These are phyloP conservation scores for Metschnikowia reukaufii DNA, from an alignment of 805 yeast species.

Conservation along the genomic window DNA sequence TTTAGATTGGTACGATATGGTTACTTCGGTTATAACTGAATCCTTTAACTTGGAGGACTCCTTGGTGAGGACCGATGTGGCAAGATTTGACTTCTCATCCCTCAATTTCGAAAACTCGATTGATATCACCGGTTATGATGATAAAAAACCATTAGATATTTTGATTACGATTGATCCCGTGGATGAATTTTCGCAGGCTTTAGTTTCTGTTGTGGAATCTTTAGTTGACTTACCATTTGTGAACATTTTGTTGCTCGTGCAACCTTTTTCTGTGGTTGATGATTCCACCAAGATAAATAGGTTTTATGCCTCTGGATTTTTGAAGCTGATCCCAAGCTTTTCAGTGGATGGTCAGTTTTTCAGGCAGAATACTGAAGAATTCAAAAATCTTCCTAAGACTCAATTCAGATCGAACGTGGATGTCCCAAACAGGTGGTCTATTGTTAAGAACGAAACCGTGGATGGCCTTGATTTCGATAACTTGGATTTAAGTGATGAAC, in stretches of 20 bases:
- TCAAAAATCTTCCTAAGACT: constrained; percentile 34
- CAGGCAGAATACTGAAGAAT: neutral
- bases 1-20: constrained; percentile 49
- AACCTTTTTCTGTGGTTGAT: constrained; percentile 49
- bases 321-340: constrained; percentile 33
- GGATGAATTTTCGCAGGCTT: constrained; percentile 64
- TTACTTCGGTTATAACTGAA: constrained; percentile 44
- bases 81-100: constrained; percentile 48
- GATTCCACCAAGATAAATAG: constrained; percentile 53
- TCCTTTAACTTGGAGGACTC: constrained; percentile 45
- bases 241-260: constrained; percentile 52
- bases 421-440: constrained; percentile 69
- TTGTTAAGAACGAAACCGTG: constrained; percentile 47
- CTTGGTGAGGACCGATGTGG: constrained; percentile 39
- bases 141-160: constrained; percentile 49
- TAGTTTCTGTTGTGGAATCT: constrained; percentile 46
- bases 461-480: constrained; percentile 58
- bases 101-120: constrained; percentile 30
- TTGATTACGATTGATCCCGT: constrained; percentile 70
- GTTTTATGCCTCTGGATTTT: constrained; percentile 52
- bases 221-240: constrained; percentile 49
- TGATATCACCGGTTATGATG: constrained; percentile 21
- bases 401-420: constrained; percentile 43
- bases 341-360: constrained; percentile 22
- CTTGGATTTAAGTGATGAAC: constrained; percentile 35